Percentiles rank a stretch among this genome's conserved stretches.
phyloP scores from a whole-genome alignment of 2,329 filamentous ascomycete genomes.

The Westerdykella ornata region DNA sequence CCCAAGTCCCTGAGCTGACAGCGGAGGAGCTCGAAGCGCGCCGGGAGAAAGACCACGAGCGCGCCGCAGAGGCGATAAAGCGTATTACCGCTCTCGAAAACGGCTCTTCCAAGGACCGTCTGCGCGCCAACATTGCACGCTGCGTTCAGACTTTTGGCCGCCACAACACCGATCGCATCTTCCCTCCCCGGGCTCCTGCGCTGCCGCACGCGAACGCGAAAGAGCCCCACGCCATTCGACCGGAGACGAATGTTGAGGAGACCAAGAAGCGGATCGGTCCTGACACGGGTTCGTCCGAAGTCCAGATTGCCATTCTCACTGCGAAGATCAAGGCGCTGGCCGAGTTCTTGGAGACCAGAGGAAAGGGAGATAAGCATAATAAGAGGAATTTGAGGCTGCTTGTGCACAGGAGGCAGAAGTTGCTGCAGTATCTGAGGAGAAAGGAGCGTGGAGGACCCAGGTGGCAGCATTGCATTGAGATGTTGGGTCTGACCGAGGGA shows the following conservation, averaged over 20 bases:
- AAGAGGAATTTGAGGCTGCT: constrained; percentile 82
- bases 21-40: constrained; percentile 20
- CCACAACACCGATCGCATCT: constrained; percentile 70
- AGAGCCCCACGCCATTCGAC: constrained; percentile 42
- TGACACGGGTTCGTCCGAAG: constrained; percentile 91
- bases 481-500: constrained; percentile 75
- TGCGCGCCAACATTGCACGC: constrained; percentile 74
- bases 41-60: constrained; percentile 48
- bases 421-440: constrained; percentile 75
- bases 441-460: constrained; percentile 88
- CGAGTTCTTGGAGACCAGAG: constrained; percentile 61
- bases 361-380: constrained; percentile 85
- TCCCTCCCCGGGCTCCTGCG: constrained; percentile 55
- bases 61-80: constrained; percentile 66
- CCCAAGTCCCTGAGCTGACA: constrained; percentile 5
- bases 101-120: constrained; percentile 68
- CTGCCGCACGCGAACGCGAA: constrained; percentile 42
- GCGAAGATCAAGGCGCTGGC: constrained; percentile 83
- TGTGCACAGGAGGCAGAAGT: constrained; percentile 82
- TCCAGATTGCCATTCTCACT: constrained; percentile 94
- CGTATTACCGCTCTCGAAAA: constrained; percentile 75
- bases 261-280: constrained; percentile 63
- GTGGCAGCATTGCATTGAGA: constrained; percentile 81
- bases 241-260: constrained; percentile 28
- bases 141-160: constrained; percentile 85